Conservation (phyloP, 2,329 filamentous ascomycete species). For the Fusarium torreyae region DNA sequence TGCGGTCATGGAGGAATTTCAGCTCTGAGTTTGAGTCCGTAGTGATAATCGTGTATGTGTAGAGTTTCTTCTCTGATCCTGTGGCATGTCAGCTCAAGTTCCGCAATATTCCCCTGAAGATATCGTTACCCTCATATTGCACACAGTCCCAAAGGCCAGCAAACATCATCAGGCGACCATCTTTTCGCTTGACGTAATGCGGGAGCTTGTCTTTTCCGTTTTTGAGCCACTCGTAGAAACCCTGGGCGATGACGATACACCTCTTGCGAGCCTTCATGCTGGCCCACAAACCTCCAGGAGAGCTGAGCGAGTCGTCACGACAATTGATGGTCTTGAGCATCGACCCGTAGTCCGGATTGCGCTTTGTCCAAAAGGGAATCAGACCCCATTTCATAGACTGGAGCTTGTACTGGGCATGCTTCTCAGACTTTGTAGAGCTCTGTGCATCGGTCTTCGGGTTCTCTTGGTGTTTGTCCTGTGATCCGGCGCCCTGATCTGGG, state of each 20-base stretch:
- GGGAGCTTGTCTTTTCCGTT: slow-evolving; percentile 85
- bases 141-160: slow-evolving; percentile 95
- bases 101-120: too few relatives aligned
- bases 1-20: slow-evolving; percentile 90
- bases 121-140: slow-evolving; percentile 77
- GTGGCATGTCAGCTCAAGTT: slow-evolving; percentile 1
- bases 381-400: slow-evolving; percentile 98
- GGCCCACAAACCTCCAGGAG: slow-evolving; percentile 88
- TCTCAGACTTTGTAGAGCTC: not conserved
- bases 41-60: slow-evolving; percentile 95
- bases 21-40: slow-evolving; percentile 88
- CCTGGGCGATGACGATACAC: slow-evolving; percentile 89
- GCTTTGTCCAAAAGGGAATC: slow-evolving; percentile 93
- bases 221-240: slow-evolving; percentile 97
- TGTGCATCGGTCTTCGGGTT: not conserved
- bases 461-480: slow-evolving; percentile 40
- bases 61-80: slow-evolving; percentile 73
- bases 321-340: slow-evolving; percentile 96
- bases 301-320: slow-evolving; percentile 85
- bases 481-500: slow-evolving; percentile 71
- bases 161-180: slow-evolving; percentile 88
- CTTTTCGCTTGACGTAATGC: slow-evolving; percentile 85
- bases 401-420: slow-evolving; percentile 77
- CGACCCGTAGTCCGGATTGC: slow-evolving; percentile 81
- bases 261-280: slow-evolving; percentile 91